Evolutionary conservation across 352 stramenopile species (phyloP).

Genomic region (Phytophthora rubi): DNA sequence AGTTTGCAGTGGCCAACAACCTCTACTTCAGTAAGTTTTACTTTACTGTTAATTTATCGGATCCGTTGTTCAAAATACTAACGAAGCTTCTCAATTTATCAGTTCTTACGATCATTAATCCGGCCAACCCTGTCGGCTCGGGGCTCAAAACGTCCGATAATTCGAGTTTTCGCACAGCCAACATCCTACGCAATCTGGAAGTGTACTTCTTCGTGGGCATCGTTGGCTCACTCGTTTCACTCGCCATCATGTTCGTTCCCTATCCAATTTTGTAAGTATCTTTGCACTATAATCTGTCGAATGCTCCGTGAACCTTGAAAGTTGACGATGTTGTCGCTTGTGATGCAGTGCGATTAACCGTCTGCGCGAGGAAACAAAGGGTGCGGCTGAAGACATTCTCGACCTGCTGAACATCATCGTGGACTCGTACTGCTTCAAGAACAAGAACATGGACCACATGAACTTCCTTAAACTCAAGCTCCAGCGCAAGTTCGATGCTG

Average conservation of each 20-base stretch:
- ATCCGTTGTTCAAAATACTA: not conserved
- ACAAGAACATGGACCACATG: conserved; percentile 86
- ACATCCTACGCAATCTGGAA: conserved; percentile 71
- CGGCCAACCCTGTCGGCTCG: conserved; percentile 48
- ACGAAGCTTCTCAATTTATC: conserved; percentile 1
- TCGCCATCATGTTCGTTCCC: conserved; percentile 73
- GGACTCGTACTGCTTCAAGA: conserved; percentile 89
- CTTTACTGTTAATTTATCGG: not conserved
- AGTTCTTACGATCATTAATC: conserved; percentile 82
- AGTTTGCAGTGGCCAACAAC: conserved; percentile 82
- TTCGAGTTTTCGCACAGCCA: conserved; percentile 51
- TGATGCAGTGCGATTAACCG: conserved; percentile 54
- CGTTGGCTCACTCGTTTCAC: conserved; percentile 63
- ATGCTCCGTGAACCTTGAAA: not conserved
- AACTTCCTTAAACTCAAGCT: conserved; percentile 80
- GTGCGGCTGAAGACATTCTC: conserved; percentile 60
- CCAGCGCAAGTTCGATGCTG: conserved; percentile 71
- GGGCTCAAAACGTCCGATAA: conserved; percentile 65
- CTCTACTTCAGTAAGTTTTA: conserved; percentile 71
- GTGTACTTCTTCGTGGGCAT: conserved; percentile 77
- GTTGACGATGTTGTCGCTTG: conserved; percentile 13
- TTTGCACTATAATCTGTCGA: not conserved
- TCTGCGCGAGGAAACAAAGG: conserved; percentile 51
- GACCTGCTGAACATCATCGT: conserved; percentile 83
- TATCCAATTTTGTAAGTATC: conserved; percentile 77